Base-by-base conservation (phyloP, 768 basidiomycete species). In the Termitomyces sp. region DNA sequence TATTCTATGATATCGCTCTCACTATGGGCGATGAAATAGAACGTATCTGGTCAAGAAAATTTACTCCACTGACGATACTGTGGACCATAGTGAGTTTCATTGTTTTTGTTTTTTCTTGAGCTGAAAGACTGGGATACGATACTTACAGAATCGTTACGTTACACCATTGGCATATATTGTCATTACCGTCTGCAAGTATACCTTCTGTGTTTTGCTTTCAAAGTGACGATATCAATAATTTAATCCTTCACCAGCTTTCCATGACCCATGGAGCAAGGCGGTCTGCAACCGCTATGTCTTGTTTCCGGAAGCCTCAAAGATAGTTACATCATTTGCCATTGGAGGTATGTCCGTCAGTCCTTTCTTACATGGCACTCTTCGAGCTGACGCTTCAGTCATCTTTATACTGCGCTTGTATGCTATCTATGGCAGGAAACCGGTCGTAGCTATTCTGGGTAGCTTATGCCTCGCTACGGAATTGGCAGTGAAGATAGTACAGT, bases 221-320 rank as follows among this genome's bases (percentile, higher is more conserved):
- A 34, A 34, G 34, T 34, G 12, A 12, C 32, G 10, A 32, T 32
- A 10, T 32, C 8, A 34, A 34, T 34, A 14, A 34, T 14, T 12
- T 12, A 34, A 34, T 14, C 12, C 25, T 14, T 19, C 7, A 28
- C 6, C 3, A 51, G 50, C 50, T 2, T 51, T 51, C 10, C 37
- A 51, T n/a, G 37, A 68, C 45, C 65, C 64, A 27, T 75, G 72
- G 73, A 68, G 61, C 27, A 66, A 65, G 42, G 52, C 58, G 6
- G 67, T 69, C 14, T 75, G 73, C 56, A 61, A 70, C 47, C 62
- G 67, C 7, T 73, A 72, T 47, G 66, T 72, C 0, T 53, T 73
- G n/a, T 73, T 63, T 46, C 73, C 73, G 2, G 73, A 73, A 53
- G 72, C 70, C 9, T 46, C 71, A 5, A 75, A 72, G 51, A 41